These are phyloP conservation scores for Talaromyces liani DNA, from an alignment of 495 filamentous ascomycete genomes.

Conservation along the genomic window DNA sequence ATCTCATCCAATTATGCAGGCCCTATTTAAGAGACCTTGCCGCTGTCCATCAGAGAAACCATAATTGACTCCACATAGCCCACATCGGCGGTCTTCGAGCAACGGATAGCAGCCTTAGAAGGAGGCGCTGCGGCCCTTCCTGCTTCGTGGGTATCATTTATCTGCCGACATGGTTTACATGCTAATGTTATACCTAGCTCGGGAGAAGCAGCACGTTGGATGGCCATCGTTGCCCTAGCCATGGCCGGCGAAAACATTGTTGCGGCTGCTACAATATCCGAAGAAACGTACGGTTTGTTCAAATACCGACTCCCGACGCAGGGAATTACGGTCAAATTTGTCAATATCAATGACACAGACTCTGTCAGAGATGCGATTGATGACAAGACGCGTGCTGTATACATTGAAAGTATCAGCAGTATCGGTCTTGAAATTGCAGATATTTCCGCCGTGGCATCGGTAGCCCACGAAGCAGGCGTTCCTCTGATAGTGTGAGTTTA, in stretches of 20 bases:
- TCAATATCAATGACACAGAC: constrained; percentile 69
- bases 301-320: constrained; percentile 83
- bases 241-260: constrained; percentile 91
- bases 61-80: constrained; percentile 45
- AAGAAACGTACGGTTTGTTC: constrained; percentile 97
- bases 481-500: constrained; percentile 65
- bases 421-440: constrained; percentile 91
- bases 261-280: constrained; percentile 86
- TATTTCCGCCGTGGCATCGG: constrained; percentile 72
- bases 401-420: constrained; percentile 93
- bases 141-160: constrained; percentile 44
- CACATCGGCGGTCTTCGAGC: constrained; percentile 95
- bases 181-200: constrained; percentile 21
- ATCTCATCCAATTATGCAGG: not conserved
- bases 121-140: constrained; percentile 89
- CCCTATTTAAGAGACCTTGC: not conserved
- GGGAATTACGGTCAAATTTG: constrained; percentile 86
- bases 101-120: constrained; percentile 91
- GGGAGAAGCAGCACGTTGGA: constrained; percentile 91
- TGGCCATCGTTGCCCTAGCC: constrained; percentile 79
- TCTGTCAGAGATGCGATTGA: constrained; percentile 84
- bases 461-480: constrained; percentile 72
- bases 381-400: constrained; percentile 90
- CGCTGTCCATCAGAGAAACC: not conserved
- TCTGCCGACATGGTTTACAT: not conserved